These are phyloP conservation scores for Phialophora tarda DNA, from an alignment of 2,329 filamentous ascomycete species.

Conservation along the genomic window DNA sequence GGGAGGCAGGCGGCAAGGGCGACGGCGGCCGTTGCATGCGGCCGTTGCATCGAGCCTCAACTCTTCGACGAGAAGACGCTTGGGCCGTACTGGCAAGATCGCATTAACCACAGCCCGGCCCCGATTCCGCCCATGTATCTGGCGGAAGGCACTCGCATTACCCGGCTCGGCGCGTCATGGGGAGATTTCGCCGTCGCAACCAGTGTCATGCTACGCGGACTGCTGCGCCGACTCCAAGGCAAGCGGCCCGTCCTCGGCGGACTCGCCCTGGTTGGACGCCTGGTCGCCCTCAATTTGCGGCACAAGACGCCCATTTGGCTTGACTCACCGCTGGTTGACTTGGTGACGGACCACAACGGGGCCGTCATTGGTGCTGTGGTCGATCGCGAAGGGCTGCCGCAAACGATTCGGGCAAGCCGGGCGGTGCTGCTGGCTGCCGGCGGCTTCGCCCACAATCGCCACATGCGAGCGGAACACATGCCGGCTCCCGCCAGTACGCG, in stretches of 20 bases:
- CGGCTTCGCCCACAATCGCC: slow-evolving; percentile 42
- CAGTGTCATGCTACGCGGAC: too few species aligned
- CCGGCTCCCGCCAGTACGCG: slow-evolving; percentile 34
- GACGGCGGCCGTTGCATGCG: too few species aligned
- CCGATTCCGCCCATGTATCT: too few species aligned
- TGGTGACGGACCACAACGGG: slow-evolving; percentile 27
- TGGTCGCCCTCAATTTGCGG: slow-evolving; percentile 12
- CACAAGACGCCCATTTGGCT: slow-evolving; percentile 3
- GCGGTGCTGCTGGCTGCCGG: slow-evolving; percentile 47
- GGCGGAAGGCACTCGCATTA: too few species aligned
- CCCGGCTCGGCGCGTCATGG: too few species aligned
- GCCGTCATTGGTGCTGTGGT: slow-evolving; percentile 38
- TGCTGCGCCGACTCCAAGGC: too few species aligned
- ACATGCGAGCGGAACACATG: slow-evolving; percentile 39
- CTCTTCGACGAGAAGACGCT: too few species aligned
- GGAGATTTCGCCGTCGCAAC: too few species aligned
- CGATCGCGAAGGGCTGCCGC: slow-evolving; percentile 36
- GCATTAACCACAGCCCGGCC: too few species aligned
- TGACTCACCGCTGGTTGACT: slow-evolving; percentile 1
- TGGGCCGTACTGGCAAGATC: too few species aligned
- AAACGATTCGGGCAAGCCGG: slow-evolving; percentile 38
- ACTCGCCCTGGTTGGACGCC: slow-evolving; percentile 25
- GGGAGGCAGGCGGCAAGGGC: slow-evolving; percentile 8
- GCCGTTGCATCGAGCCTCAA: too few species aligned
- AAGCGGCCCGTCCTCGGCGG: slow-evolving; percentile 4